These are phyloP conservation scores for Sugiyamaella chiloensis DNA, from an alignment of 805 yeast genomes.

Conservation along the genomic window DNA sequence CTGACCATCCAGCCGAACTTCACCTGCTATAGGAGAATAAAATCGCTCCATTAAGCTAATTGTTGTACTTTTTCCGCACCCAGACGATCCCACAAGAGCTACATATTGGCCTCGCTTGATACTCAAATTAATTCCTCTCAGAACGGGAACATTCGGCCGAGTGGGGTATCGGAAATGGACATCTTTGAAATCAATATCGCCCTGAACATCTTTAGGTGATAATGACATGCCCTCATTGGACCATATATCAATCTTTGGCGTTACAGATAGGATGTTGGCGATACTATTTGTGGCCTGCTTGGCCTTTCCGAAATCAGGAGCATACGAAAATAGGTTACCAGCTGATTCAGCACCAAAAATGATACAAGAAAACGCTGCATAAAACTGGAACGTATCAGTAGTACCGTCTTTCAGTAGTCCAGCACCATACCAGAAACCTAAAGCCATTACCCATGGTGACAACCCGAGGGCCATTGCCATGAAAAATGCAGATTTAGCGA, in stretches of 20 bases:
- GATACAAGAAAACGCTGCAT: slow-evolving; percentile 37
- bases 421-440: slow-evolving; percentile 45
- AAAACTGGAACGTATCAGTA: slow-evolving; percentile 34
- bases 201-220: slow-evolving; percentile 36
- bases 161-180: slow-evolving; percentile 66
- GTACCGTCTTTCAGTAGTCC: slow-evolving; percentile 32
- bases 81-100: slow-evolving; percentile 67
- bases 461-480: slow-evolving; percentile 39
- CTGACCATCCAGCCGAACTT: slow-evolving; percentile 49
- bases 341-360: slow-evolving; percentile 42
- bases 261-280: slow-evolving; percentile 30
- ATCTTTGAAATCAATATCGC: slow-evolving; percentile 51
- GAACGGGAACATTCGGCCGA: slow-evolving; percentile 48
- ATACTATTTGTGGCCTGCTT: slow-evolving; percentile 36
- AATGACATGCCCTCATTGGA: slow-evolving; percentile 29
- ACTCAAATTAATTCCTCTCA: slow-evolving; percentile 48
- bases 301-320: slow-evolving; percentile 44
- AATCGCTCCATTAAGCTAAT: slow-evolving; percentile 50
- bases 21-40: slow-evolving; percentile 48
- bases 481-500: slow-evolving; percentile 34
- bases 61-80: slow-evolving; percentile 59
- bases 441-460: slow-evolving; percentile 38
- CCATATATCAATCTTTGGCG: slow-evolving; percentile 35
- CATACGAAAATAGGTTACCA: slow-evolving; percentile 38
- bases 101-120: slow-evolving; percentile 51